Evolutionary conservation across 495 filamentous ascomycete species (phyloP).

Genomic region (Chaetomidium leptoderma): DNA sequence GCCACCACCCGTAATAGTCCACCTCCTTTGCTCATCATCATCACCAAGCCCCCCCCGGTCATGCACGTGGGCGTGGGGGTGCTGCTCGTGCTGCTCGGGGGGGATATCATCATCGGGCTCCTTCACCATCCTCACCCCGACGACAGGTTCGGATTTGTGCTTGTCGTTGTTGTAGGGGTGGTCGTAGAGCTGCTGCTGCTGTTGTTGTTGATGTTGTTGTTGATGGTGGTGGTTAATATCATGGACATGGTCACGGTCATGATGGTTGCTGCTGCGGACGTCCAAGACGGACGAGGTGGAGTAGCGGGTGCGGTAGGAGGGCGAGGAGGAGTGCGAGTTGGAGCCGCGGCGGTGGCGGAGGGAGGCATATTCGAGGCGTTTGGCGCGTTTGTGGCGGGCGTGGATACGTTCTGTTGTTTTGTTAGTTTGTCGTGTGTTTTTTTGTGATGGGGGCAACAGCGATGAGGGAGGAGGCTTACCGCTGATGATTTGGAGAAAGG

Average conservation of each 20-base stretch:
- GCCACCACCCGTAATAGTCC: too few relatives aligned
- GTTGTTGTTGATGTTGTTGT: too few relatives aligned
- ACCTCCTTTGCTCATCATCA: not conserved
- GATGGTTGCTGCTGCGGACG: too few relatives aligned
- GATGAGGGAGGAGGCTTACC: conserved; percentile 19
- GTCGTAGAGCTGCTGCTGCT: not conserved
- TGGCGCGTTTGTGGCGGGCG: not conserved
- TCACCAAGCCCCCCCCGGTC: not conserved
- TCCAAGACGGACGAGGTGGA: not conserved
- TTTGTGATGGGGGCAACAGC: not conserved
- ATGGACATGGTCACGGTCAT: too few relatives aligned
- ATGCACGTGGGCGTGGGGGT: not conserved
- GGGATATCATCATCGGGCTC: not conserved
- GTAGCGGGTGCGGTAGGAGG: not conserved
- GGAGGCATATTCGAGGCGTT: not conserved
- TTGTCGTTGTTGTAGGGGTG: not conserved
- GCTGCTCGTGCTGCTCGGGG: not conserved
- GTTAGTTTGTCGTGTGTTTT: not conserved
- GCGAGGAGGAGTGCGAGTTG: not conserved
- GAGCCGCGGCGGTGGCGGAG: conserved; percentile 1
- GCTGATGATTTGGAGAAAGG: conserved; percentile 35
- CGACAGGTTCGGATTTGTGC: not conserved
- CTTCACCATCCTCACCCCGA: not conserved
- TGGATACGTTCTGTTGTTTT: not conserved
- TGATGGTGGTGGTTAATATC: too few relatives aligned